Conservation (phyloP, 495 filamentous ascomycete species). For the Lasiosphaeria hispida region DNA sequence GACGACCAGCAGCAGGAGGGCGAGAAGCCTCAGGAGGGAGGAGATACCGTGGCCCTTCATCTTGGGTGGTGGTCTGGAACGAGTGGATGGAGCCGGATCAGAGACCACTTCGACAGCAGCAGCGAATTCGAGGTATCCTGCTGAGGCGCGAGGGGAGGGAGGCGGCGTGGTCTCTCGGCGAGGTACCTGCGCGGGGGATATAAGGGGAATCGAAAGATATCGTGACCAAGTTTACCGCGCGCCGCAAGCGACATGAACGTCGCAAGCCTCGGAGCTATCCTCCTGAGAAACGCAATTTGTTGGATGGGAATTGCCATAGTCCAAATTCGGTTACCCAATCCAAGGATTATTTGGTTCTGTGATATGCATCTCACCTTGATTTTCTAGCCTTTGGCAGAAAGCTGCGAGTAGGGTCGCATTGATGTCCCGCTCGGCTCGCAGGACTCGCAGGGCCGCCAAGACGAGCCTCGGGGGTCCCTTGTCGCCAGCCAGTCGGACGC, state of each 20-base stretch:
- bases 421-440: background rate
- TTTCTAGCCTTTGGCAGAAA: conserved; percentile 9
- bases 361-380: conserved; percentile 12
- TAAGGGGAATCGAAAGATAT: background rate
- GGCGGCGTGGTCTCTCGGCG: background rate
- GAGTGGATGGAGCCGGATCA: conserved; percentile 17
- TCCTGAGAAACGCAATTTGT: conserved; percentile 5
- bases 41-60: conserved; percentile 23
- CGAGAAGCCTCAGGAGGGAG: conserved; percentile 23
- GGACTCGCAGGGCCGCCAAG: background rate
- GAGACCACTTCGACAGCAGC: background rate
- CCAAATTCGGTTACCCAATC: background rate
- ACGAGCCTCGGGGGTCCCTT: conserved; percentile 6
- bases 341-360: conserved; percentile 5
- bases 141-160: background rate
- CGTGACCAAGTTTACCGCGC: background rate
- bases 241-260: background rate
- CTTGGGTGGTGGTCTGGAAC: conserved; percentile 19
- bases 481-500: conserved; percentile 16
- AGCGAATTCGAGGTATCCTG: background rate
- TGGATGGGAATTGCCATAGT: conserved; percentile 3
- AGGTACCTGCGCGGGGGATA: background rate
- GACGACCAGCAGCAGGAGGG: conserved; percentile 19
- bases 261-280: background rate
- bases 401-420: conserved; percentile 21